phyloP scores from a whole-genome alignment of 192 early-diverging fungal genomes.

The Diversispora epigaea region DNA sequence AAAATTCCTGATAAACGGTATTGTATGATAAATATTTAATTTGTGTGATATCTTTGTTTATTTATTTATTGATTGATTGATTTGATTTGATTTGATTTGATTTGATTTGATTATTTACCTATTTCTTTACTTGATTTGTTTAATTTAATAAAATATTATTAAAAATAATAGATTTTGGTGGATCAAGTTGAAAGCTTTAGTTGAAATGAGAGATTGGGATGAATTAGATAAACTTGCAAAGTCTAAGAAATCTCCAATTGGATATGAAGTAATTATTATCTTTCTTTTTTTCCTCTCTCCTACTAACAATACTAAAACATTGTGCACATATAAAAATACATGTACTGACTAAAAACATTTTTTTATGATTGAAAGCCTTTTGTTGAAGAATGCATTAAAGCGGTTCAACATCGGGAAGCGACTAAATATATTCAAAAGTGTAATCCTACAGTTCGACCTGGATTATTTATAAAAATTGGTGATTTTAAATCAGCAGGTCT shows the following conservation, averaged over 20 bases:
- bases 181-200: conserved; percentile 83
- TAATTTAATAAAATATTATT: not conserved
- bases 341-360: not conserved
- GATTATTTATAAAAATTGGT: conserved; percentile 69
- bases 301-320: not conserved
- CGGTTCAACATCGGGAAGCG: conserved; percentile 73
- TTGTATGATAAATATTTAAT: not conserved
- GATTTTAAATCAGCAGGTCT: conserved; percentile 72
- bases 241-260: conserved; percentile 78
- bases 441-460: conserved; percentile 58
- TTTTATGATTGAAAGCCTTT: conserved; percentile 53
- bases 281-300: not conserved
- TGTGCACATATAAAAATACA: not conserved
- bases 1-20: conserved; percentile 82
- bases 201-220: conserved; percentile 80
- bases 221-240: conserved; percentile 79
- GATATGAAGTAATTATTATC: conserved; percentile 53
- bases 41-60: not conserved
- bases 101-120: no score
- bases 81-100: no score
- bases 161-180: conserved; percentile 70
- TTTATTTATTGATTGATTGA: not conserved
- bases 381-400: conserved; percentile 78
- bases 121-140: not conserved
- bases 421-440: conserved; percentile 74